These are phyloP conservation scores for Ustilago vetiveriae DNA, from an alignment of 1,284 basidiomycete species.

Conservation along the genomic window DNA sequence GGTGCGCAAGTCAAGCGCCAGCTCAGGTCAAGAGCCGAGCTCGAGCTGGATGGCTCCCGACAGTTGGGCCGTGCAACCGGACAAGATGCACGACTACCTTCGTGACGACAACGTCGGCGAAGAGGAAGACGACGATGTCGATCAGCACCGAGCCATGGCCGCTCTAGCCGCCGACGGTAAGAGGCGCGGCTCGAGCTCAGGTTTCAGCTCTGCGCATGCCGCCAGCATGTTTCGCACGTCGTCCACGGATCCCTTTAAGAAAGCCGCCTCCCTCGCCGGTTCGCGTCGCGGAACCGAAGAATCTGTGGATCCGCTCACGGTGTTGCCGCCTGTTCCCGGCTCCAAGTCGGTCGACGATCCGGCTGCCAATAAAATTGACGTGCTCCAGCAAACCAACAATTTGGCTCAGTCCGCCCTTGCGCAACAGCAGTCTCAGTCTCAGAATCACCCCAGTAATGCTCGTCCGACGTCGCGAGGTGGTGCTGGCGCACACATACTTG, in stretches of 20 bases:
- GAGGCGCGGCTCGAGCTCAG: slow-evolving; percentile 33
- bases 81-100: slow-evolving; percentile 48
- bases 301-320: slow-evolving; percentile 38
- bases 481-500: slow-evolving; percentile 33
- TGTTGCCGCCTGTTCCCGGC: slow-evolving; percentile 17
- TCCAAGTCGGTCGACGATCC: slow-evolving; percentile 30
- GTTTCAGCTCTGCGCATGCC: slow-evolving; percentile 30
- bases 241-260: slow-evolving; percentile 35
- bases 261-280: slow-evolving; percentile 22
- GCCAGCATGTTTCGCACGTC: slow-evolving; percentile 41
- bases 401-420: slow-evolving; percentile 31
- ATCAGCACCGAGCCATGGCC: slow-evolving; percentile 13
- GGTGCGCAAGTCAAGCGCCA: slow-evolving; percentile 51
- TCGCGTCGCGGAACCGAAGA: slow-evolving; percentile 49
- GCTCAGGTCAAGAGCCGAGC: slow-evolving; percentile 44
- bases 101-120: slow-evolving; percentile 54
- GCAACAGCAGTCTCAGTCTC: slow-evolving; percentile 20
- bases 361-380: slow-evolving; percentile 27
- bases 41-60: slow-evolving; percentile 66
- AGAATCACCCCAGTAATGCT: slow-evolving; percentile 8
- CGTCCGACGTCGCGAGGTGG: slow-evolving; percentile 44
- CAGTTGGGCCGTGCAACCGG: slow-evolving; percentile 65
- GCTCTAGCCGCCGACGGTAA: slow-evolving; percentile 24
- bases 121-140: slow-evolving; percentile 52
- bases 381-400: slow-evolving; percentile 43